phyloP scores from a whole-genome alignment of 768 basidiomycete genomes.

The Mrakia hoshinonis region DNA sequence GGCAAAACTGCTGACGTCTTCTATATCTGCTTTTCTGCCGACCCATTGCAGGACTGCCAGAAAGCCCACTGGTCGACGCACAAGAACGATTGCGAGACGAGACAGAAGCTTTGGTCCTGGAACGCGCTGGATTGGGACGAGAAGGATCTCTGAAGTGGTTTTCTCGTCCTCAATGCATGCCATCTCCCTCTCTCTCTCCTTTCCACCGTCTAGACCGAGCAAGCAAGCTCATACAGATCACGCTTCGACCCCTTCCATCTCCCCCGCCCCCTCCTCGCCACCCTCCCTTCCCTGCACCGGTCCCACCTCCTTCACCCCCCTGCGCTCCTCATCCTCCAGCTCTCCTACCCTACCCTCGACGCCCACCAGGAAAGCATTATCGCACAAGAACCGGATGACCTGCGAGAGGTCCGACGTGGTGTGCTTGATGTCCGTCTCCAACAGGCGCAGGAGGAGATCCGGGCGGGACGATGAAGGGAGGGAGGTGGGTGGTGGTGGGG shows the following conservation, averaged over 20 bases:
- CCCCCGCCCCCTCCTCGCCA: background rate
- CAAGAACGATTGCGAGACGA: too few species aligned
- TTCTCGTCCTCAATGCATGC: background rate
- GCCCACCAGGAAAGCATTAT: conserved; percentile 72
- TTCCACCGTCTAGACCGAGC: background rate
- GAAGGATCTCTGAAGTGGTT: too few species aligned
- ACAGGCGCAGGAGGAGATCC: conserved; percentile 48
- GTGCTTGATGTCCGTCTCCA: conserved; percentile 74
- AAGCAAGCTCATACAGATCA: too few species aligned
- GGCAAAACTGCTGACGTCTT: too few species aligned
- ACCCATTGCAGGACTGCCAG: too few species aligned
- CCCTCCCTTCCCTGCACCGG: background rate
- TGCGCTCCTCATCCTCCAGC: conserved; percentile 44
- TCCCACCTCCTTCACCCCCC: conserved; percentile 32
- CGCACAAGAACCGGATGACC: conserved; percentile 78
- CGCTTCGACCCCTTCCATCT: background rate
- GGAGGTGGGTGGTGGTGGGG: background rate
- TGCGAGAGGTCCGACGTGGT: conserved; percentile 89
- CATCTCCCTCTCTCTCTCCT: background rate
- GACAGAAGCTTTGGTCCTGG: too few species aligned
- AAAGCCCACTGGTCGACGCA: too few species aligned
- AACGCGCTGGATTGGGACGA: too few species aligned
- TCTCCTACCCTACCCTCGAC: conserved; percentile 77
- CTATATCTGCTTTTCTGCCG: too few species aligned
- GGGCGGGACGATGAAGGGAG: background rate